A percentile compares a stretch with the other conserved stretches of the same genome.
Conservation (phyloP, 1,284 basidiomycete species). For the Gomphus bonarii region DNA sequence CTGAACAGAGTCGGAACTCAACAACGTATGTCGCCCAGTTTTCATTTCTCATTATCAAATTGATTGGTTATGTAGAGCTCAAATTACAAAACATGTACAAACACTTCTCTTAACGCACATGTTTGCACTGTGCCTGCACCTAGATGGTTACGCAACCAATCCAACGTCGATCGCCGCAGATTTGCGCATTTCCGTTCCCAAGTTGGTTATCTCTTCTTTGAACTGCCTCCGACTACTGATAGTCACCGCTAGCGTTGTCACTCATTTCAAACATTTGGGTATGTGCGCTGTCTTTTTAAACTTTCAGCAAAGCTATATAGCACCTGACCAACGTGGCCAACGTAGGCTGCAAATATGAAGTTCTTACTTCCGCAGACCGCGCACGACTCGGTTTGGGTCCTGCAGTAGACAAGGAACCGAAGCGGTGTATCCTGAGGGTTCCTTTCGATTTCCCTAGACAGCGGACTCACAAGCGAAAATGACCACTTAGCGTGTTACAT, state of each 20-base stretch:
- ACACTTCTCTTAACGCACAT: constrained; percentile 68
- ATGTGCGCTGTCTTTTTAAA: constrained; percentile 12
- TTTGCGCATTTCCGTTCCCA: constrained; percentile 47
- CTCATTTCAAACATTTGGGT: constrained; percentile 47
- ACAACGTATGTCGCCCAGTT: constrained; percentile 35
- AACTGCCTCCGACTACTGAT: constrained; percentile 1
- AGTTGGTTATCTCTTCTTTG: constrained; percentile 35
- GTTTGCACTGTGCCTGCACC: constrained; percentile 67
- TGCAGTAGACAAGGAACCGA: constrained; percentile 44
- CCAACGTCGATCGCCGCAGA: constrained; percentile 60
- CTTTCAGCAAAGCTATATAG: constrained; percentile 17
- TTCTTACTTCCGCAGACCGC: constrained; percentile 51
- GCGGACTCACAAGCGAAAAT: not conserved
- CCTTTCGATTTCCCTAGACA: constrained; percentile 74
- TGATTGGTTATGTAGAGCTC: constrained; percentile 33
- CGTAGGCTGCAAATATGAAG: constrained; percentile 60
- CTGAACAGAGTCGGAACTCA: constrained; percentile 57
- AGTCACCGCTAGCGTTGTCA: constrained; percentile 30
- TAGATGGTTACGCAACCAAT: constrained; percentile 71
- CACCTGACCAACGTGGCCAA: not conserved
- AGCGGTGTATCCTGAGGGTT: constrained; percentile 60
- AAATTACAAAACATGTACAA: constrained; percentile 59
- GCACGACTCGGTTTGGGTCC: constrained; percentile 50
- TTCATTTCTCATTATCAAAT: not conserved
- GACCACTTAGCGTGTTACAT: not conserved